A percentile compares a stretch with the other conserved stretches of the same genome.
phyloP scores from a whole-genome alignment of 108 stramenopile genomes.

The Fistulifera pelliculosa region DNA sequence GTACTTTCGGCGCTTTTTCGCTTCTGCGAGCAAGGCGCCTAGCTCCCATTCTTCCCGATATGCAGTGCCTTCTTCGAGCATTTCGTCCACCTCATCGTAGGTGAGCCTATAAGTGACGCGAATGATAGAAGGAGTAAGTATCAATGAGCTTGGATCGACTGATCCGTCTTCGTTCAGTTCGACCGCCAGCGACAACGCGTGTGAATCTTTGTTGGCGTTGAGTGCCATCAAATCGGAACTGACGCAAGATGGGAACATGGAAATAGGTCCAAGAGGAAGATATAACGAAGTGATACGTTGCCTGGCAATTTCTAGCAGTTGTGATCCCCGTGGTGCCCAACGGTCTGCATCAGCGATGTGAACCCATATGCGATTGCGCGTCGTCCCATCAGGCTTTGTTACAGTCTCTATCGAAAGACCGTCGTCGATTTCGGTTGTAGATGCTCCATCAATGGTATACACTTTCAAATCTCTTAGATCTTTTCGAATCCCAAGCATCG shows the following conservation, averaged over 20 bases:
- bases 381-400: constrained; percentile 14
- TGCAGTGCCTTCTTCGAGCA: constrained; percentile 67
- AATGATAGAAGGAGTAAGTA: constrained; percentile 50
- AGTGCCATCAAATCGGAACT: constrained; percentile 51
- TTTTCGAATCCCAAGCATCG: constrained; percentile 42
- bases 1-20: constrained; percentile 41
- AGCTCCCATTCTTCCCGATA: constrained; percentile 79
- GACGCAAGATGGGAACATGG: constrained; percentile 62
- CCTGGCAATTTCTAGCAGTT: constrained; percentile 40
- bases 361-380: constrained; percentile 51
- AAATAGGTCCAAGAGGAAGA: constrained; percentile 44
- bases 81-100: constrained; percentile 78
- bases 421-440: constrained; percentile 72
- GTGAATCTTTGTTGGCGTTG: constrained; percentile 27
- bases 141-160: constrained; percentile 36
- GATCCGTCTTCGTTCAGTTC: constrained; percentile 63
- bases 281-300: constrained; percentile 56
- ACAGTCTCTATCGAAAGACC: constrained; percentile 54
- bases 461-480: constrained; percentile 55
- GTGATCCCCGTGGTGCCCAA: constrained; percentile 50
- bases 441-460: constrained; percentile 65
- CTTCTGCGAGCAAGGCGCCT: constrained; percentile 56
- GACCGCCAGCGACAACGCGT: constrained; percentile 57
- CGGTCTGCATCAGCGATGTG: constrained; percentile 82
- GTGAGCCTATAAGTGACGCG: constrained; percentile 63